phyloP scores from a whole-genome alignment of 2,329 filamentous ascomycete genomes.

The Teratosphaeria pseudoeucalypti region DNA sequence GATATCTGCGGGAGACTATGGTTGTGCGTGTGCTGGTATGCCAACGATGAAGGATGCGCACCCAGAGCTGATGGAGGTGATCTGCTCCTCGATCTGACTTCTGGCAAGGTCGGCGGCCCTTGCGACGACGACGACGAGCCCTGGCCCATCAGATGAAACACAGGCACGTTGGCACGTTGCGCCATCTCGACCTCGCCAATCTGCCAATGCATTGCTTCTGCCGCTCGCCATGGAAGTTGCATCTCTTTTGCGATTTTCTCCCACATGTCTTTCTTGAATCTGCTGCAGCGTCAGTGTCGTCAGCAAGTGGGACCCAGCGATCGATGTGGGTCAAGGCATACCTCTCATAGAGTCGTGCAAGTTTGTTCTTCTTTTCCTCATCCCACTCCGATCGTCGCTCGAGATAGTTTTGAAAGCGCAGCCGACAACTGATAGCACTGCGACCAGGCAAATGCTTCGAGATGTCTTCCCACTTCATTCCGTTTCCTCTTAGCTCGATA shows the following conservation, averaged over 20 bases:
- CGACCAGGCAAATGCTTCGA: slow-evolving; percentile 81
- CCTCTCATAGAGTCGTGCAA: slow-evolving; percentile 91
- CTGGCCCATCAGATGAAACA: slow-evolving; percentile 51
- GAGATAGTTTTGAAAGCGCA: slow-evolving; percentile 96
- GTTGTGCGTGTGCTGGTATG: slow-evolving; percentile 22
- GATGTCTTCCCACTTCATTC: slow-evolving; percentile 99
- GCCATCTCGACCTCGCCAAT: slow-evolving; percentile 92
- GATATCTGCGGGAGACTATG: slow-evolving; percentile 24
- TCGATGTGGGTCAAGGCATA: slow-evolving; percentile 36
- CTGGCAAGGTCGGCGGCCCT: not conserved
- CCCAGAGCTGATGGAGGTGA: slow-evolving; percentile 14
- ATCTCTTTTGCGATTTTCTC: slow-evolving; percentile 90
- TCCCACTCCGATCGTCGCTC: slow-evolving; percentile 92
- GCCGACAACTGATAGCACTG: slow-evolving; percentile 84
- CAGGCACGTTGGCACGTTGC: slow-evolving; percentile 74
- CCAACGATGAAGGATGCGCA: slow-evolving; percentile 5
- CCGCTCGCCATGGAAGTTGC: slow-evolving; percentile 87
- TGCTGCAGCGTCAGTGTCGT: slow-evolving; percentile 29
- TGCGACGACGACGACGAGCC: slow-evolving; percentile 7
- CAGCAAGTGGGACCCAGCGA: not conserved
- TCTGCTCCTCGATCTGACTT: slow-evolving; percentile 15
- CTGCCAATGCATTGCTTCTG: slow-evolving; percentile 97
- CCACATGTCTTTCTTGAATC: slow-evolving; percentile 98
- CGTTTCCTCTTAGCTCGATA: slow-evolving; percentile 77
- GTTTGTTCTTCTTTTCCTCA: slow-evolving; percentile 94